Base-by-base conservation (phyloP, 2,329 filamentous ascomycete species). In the Neopestalotiopsis sp. region DNA sequence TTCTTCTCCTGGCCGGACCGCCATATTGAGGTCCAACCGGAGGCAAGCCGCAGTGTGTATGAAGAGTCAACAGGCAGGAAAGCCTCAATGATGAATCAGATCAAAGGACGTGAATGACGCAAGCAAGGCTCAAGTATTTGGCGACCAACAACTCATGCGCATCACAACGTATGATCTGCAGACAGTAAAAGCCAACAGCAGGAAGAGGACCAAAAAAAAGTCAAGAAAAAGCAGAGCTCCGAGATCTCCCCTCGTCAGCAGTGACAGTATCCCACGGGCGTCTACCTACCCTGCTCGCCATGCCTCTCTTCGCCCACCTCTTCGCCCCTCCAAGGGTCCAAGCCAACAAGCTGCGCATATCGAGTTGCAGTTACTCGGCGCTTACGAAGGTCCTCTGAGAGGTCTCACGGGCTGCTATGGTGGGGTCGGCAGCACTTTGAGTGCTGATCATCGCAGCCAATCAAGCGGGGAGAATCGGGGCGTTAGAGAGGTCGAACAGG, bases 1-100 rank as follows among this genome's bases (percentile, higher is more conserved):
- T 73, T 85, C 83, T 72, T 84, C 83, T 69, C 83, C 82, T 40
- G 82, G 82, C 71, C 80, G 78, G 68, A 81, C 81, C 67, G 83
- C 82, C 83, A 85, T 85, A 57, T 71, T 75, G 63, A 12, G 57
- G 49, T 12, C 34, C 45, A 4, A 24, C 40, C 20, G 30, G n/a
- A 59, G 17, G 45, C 5, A 30, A 28, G 13, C 30, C 24, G 40
- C 56, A 42, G 34, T 17, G 20, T 20, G 45, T 32, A 17, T 17
- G 28, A 45, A 42, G 64, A 45, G 14, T 7, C 34, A n/a, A 57
- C 12, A 57, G 20, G 17, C 13, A 17, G 9, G n/a, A 13, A 13
- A 58, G 30, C 3, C 6, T 42, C 9, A 38, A 38, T 34, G 12
- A 12, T 14, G 28, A 66, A 4, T n/a, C 9, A 60, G 32, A 13